Percentiles rank a stretch among this genome's conserved stretches.
These are phyloP conservation scores for Acrocalymma vagum DNA, from an alignment of 2,329 filamentous ascomycete genomes.

Conservation along the genomic window DNA sequence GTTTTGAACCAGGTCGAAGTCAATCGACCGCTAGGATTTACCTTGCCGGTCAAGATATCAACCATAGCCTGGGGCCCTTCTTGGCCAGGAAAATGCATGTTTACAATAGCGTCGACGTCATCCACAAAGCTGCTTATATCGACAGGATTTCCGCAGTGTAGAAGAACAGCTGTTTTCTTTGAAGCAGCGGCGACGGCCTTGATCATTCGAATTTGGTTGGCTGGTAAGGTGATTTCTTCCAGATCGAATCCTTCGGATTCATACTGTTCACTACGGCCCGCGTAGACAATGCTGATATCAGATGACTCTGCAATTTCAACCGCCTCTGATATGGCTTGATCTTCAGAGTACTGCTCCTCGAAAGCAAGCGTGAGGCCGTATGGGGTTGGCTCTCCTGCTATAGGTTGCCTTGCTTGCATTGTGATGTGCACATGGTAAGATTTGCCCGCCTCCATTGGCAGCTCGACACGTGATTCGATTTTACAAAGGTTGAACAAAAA, in stretches of 20 bases:
- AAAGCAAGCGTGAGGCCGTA: no score
- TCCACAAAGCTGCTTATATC: constrained; percentile 78
- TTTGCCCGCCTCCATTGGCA: no score
- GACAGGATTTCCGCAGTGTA: constrained; percentile 83
- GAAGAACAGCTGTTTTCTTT: constrained; percentile 76
- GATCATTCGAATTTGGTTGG: constrained; percentile 67
- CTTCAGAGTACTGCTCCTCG: no score
- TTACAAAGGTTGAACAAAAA: no score
- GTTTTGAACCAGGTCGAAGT: constrained; percentile 70
- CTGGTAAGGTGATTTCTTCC: constrained; percentile 63
- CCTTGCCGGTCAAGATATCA: constrained; percentile 78
- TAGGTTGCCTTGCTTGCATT: constrained; percentile 1
- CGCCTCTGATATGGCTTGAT: no score
- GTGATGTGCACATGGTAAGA: no score
- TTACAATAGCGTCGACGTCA: constrained; percentile 75
- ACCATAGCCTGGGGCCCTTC: constrained; percentile 82
- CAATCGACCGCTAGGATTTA: constrained; percentile 78
- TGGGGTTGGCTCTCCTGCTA: neutral
- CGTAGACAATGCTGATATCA: no score
- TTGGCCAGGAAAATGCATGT: constrained; percentile 83
- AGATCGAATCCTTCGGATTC: constrained; percentile 73
- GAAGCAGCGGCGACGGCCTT: constrained; percentile 67
- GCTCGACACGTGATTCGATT: no score
- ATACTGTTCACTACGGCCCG: constrained; percentile 78
- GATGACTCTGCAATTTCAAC: no score